Percentiles rank a stretch among this genome's conserved stretches.
Conservation (phyloP, 352 stramenopile genomes). For the Albugo laibachii region DNA sequence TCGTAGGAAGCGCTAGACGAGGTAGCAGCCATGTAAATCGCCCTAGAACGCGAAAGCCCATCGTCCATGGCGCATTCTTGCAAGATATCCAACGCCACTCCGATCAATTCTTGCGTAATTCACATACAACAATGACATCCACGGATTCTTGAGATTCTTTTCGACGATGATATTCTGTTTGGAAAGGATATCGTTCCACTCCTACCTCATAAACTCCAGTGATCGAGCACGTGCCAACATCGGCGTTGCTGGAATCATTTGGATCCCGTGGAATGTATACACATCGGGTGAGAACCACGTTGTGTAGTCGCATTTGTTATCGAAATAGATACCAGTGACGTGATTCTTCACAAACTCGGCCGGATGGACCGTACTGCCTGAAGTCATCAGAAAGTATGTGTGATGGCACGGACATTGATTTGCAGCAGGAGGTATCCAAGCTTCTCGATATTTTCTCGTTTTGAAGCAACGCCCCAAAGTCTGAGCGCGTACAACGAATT, state of each 20-base stretch:
- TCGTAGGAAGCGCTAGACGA: no score
- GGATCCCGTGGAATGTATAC: neutral
- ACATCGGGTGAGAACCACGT: constrained; percentile 6
- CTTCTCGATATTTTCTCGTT: neutral
- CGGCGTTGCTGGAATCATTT: neutral
- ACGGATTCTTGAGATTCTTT: constrained; percentile 13
- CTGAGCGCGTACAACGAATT: constrained; percentile 8
- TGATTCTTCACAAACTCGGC: constrained; percentile 2
- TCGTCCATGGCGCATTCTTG: constrained; percentile 9
- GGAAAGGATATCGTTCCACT: constrained; percentile 26
- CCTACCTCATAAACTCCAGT: constrained; percentile 11
- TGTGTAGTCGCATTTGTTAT: constrained; percentile 9
- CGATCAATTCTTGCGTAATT: constrained; percentile 15
- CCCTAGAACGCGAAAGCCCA: constrained; percentile 12
- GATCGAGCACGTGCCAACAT: constrained; percentile 9
- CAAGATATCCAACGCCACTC: constrained; percentile 6
- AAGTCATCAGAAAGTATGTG: constrained; percentile 8
- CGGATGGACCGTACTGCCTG: constrained; percentile 3
- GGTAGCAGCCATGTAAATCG: constrained; percentile 20
- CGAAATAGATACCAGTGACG: constrained; percentile 8
- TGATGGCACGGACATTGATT: constrained; percentile 5
- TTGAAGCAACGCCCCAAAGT: constrained; percentile 3
- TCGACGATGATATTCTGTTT: constrained; percentile 17
- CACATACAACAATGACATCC: constrained; percentile 13
- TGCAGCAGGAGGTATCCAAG: constrained; percentile 7